Evolutionary conservation across 768 basidiomycete genomes (phyloP).

Genomic region (Boletus tomentosulus): DNA sequence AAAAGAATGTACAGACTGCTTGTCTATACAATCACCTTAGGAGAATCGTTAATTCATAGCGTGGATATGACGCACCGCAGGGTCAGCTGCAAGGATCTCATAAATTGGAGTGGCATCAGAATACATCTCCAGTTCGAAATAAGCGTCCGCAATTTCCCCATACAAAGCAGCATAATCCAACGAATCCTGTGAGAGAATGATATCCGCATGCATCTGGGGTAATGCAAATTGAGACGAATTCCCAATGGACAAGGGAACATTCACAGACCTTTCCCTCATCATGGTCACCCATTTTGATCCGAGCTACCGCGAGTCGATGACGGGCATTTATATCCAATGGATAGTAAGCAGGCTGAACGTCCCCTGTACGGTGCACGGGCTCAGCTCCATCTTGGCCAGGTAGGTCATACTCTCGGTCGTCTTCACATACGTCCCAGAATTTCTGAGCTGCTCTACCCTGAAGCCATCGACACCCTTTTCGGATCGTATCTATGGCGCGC

Average conservation of each 20-base stretch:
- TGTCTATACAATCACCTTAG: slow-evolving; percentile 44
- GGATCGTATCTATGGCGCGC: slow-evolving; percentile 62
- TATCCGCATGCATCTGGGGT: slow-evolving; percentile 66
- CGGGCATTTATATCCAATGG: slow-evolving; percentile 47
- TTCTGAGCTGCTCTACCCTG: slow-evolving; percentile 71
- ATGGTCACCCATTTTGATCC: slow-evolving; percentile 73
- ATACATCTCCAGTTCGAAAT: slow-evolving; percentile 64
- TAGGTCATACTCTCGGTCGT: slow-evolving; percentile 82
- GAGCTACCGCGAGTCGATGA: slow-evolving; percentile 75
- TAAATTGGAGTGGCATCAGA: slow-evolving; percentile 78
- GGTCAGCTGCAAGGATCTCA: slow-evolving; percentile 69
- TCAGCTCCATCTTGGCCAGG: slow-evolving; percentile 51
- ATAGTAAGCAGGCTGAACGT: slow-evolving; percentile 49
- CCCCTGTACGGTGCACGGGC: slow-evolving; percentile 37
- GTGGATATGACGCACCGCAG: slow-evolving; percentile 47
- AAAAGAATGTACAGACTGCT: slow-evolving; percentile 66
- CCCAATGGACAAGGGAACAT: not conserved
- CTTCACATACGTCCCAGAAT: slow-evolving; percentile 77
- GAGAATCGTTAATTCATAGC: not conserved
- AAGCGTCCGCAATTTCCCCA: slow-evolving; percentile 79
- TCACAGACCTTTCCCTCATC: slow-evolving; percentile 82
- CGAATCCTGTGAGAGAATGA: slow-evolving; percentile 67
- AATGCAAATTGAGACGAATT: not conserved
- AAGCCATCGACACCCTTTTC: slow-evolving; percentile 84
- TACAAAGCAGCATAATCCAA: slow-evolving; percentile 75